These are phyloP conservation scores for Peronospora farinosa DNA, from an alignment of 352 stramenopile species.

Conservation along the genomic window DNA sequence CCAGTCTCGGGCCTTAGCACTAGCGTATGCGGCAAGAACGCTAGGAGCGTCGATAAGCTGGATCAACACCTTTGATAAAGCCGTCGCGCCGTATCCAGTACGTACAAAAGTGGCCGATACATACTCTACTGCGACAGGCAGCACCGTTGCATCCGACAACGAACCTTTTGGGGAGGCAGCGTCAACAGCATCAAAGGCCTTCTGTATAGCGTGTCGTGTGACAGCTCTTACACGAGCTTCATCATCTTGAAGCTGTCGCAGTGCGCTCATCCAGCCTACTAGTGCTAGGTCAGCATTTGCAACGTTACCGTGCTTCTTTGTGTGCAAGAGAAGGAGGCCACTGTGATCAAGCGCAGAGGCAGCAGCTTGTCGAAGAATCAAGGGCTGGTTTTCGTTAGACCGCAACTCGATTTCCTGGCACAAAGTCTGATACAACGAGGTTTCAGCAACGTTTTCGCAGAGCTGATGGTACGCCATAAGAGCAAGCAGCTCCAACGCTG, in stretches of 20 bases:
- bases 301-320: neutral
- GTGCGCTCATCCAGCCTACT: conserved; percentile 47
- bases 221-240: conserved; percentile 29
- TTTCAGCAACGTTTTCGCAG: neutral
- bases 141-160: conserved; percentile 49
- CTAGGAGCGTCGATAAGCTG: conserved; percentile 34
- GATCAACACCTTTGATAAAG: conserved; percentile 32
- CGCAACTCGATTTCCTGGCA: conserved; percentile 42
- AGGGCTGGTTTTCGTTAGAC: conserved; percentile 45
- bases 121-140: conserved; percentile 49
- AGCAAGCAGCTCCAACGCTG: conserved; percentile 55
- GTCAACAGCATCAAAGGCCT: conserved; percentile 18
- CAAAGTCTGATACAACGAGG: conserved; percentile 25
- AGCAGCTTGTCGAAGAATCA: conserved; percentile 53
- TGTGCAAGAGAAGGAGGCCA: conserved; percentile 31
- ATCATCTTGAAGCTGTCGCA: conserved; percentile 71
- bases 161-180: conserved; percentile 2
- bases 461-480: conserved; percentile 26
- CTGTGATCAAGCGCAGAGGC: conserved; percentile 48
- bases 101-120: conserved; percentile 33
- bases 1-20: conserved; percentile 40
- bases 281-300: conserved; percentile 28
- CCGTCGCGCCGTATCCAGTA: conserved; percentile 23
- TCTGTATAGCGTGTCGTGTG: conserved; percentile 32
- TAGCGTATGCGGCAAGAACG: conserved; percentile 40